Percentiles rank a stretch among this genome's conserved stretches.
Evolutionary conservation across 805 yeast genomes (phyloP).

Genomic region (Schizosaccharomyces osmophilus): DNA sequence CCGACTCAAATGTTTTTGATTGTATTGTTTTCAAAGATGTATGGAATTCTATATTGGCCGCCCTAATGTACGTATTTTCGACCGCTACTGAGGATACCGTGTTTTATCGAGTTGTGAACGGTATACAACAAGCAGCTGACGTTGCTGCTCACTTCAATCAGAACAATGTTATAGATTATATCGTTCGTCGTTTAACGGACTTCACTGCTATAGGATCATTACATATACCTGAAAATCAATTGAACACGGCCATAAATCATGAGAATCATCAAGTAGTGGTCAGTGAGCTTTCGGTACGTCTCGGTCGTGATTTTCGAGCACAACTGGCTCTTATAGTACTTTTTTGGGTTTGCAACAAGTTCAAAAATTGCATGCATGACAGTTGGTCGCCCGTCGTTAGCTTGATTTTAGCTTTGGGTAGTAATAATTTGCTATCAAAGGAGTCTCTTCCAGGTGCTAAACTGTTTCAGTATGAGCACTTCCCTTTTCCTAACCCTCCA

Average conservation of each 20-base stretch:
- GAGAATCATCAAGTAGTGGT: slow-evolving; percentile 38
- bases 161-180: slow-evolving; percentile 32
- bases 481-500: neutral
- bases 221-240: slow-evolving; percentile 10
- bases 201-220: slow-evolving; percentile 37
- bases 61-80: slow-evolving; percentile 54
- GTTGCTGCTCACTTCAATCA: slow-evolving; percentile 45
- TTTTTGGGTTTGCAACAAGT: slow-evolving; percentile 47
- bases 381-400: slow-evolving; percentile 40
- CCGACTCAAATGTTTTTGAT: slow-evolving; percentile 29
- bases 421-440: slow-evolving; percentile 38
- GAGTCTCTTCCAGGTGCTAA: slow-evolving; percentile 15
- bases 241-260: slow-evolving; percentile 20
- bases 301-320: slow-evolving; percentile 79
- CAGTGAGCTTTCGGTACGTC: slow-evolving; percentile 53
- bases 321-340: slow-evolving; percentile 72
- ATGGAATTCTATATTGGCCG: slow-evolving; percentile 41
- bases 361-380: slow-evolving; percentile 22
- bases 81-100: slow-evolving; percentile 81
- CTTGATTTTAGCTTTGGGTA: slow-evolving; percentile 17
- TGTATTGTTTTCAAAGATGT: slow-evolving; percentile 39
- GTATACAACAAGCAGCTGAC: slow-evolving; percentile 61
- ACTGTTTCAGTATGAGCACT: neutral
- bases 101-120: slow-evolving; percentile 63
- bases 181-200: slow-evolving; percentile 41